phyloP scores from a whole-genome alignment of 2,329 filamentous ascomycete species.

The Dactylellina sp. region DNA sequence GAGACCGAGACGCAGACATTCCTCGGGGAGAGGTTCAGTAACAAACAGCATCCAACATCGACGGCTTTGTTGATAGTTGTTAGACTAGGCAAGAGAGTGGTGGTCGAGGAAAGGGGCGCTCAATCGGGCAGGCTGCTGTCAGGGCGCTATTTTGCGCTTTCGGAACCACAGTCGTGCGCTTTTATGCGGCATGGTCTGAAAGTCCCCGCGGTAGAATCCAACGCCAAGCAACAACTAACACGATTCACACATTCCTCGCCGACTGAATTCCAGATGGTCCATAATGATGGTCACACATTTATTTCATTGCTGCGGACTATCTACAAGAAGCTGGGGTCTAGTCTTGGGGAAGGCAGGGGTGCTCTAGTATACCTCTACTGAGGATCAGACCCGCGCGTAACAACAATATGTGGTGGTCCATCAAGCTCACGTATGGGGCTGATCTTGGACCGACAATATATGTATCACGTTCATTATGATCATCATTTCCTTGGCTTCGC shows the following conservation, averaged over 20 bases:
- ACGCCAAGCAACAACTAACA: background rate
- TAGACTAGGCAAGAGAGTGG: background rate
- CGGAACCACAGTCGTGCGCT: slow-evolving; percentile 23
- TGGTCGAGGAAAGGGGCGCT: slow-evolving; percentile 21
- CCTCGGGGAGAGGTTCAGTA: background rate
- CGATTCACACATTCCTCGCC: background rate
- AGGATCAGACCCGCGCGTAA: too few species aligned
- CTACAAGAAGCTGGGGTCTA: too few species aligned
- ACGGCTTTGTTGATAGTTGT: background rate
- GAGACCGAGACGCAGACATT: background rate
- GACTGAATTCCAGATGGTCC: background rate
- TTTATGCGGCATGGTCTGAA: slow-evolving; percentile 22
- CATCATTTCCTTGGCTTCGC: background rate
- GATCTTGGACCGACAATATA: too few species aligned
- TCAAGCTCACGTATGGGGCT: too few species aligned
- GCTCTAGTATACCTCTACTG: too few species aligned
- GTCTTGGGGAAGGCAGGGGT: too few species aligned
- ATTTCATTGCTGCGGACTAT: too few species aligned
- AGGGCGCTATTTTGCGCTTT: slow-evolving; percentile 14
- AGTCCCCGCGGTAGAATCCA: slow-evolving; percentile 16
- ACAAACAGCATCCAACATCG: background rate
- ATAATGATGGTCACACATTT: background rate
- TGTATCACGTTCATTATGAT: background rate
- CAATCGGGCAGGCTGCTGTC: slow-evolving; percentile 32
- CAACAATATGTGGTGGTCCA: too few species aligned